Evolutionary conservation across 2,329 filamentous ascomycete genomes (phyloP), one percentile per base, ranked within the genome.

Genomic region (Aurifilum marmelostoma): DNA sequence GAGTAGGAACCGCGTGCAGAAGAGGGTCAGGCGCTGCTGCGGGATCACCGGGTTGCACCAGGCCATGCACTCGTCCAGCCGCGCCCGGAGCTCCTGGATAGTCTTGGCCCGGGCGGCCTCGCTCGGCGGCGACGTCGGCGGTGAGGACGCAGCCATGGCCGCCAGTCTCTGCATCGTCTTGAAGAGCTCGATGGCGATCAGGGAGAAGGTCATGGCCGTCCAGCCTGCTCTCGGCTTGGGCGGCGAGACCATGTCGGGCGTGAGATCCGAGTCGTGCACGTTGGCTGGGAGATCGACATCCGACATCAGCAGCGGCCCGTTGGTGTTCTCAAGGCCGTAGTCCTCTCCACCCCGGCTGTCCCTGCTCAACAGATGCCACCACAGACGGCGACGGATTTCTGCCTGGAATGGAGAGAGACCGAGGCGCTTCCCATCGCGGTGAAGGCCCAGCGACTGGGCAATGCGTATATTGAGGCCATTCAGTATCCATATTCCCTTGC

Each of bases 181-280:
- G 0, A 82, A 80, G 0, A 86, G 80, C 63, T 88, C 83, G 71
- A 84, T 85, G 6, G 82, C 81, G n/a, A 87, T 81, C 2, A 89
- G 75, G 14, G 80, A 81, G 67, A 88, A 83, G 0, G 86, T 84
- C 83, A 89, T 88, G 39, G 86, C 83, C 0, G 88, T 89, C 75
- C 86, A 88, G 21, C 84, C 84, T 2, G 76, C 72, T 2, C 84
- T 80, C 16, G 85, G 80, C 0, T 80, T 73, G 0, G 85, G 85
- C 1, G 84, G 80, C 0, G 82, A 79, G 11, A 75, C 79, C 81
- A 85, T 85, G 6, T 79, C 78, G 0, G 85, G 84, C 4, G 77
- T 75, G 1, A 89, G 75, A 56, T 87, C 84, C 18, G 73, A 75
- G 71, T 89, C 87, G 66, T 89, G 83, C 56, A 88, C 77, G 67